Evolutionary conservation across 768 basidiomycete species (phyloP), one percentile per base, ranked within the genome.

Genomic region (Podaxis pistillaris): DNA sequence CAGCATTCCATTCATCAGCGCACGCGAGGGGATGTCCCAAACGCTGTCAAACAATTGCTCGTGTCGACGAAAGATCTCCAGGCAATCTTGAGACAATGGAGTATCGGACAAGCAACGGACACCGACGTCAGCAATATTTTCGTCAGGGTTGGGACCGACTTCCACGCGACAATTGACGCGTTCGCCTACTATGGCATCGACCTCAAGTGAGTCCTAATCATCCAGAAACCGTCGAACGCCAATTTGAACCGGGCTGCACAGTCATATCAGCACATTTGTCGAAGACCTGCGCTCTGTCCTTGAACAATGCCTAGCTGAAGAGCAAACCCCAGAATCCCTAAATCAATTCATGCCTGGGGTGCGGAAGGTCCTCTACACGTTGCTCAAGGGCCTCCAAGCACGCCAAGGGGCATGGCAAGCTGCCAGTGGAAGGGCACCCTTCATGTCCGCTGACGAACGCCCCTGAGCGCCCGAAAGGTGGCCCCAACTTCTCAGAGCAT

Each of bases 131-230:
- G 91, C 79, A 87, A 96, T 72, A 84, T 91, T 58, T 98, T 94
- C 72, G 91, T 98, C 58, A 83, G 86, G 67, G 84, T 97, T 15
- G 94, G 94, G 49, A 90, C 90, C 69, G 90, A 95, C 67, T 96
- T 97, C 79, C 94, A 95, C 73, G 75, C 81, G 2, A 88, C 88
- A 46, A 83, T 93, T 22, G 79, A 75, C 41, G 91, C 94, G 0
- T 97, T 98, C 70, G 81, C 84, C 9, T 76, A 79, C 37, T 84
- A 89, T 67, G 81, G 84, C 44, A 92, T 98, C 65, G 83, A 88
- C 64, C 85, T 95, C 68, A 87, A 81, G 96, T 94, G 66, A 70
- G 86, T 76, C 47, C 26, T 57, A 2, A 28, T 8, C 30, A 26
- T 28, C 24, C 47, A 15, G 13, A 24, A n/a, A 6, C 7, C 50